Evolutionary conservation across 768 basidiomycete genomes (phyloP), one percentile per base, ranked within the genome.

Genomic region (Leccinum longicurvipes): DNA sequence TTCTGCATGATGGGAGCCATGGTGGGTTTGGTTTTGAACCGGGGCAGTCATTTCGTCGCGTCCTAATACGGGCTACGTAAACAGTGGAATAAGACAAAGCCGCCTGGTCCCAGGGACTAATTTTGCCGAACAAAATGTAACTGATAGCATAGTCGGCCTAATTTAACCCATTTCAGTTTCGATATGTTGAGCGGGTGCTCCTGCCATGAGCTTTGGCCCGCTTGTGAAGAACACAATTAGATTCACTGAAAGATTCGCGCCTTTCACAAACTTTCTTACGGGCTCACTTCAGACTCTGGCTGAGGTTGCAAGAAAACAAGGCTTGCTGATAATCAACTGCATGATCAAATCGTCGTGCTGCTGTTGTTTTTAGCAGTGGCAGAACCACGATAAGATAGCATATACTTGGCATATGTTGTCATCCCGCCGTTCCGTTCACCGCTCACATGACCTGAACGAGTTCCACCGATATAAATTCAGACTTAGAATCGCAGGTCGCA

Each of bases 311-410:
- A 28, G 46, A 12, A 24, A 28, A 21, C 4, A 29, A 19, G 11
- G 6, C 11, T 19, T 31, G 41, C 41, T 2, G 19, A 42, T 10
- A n/a, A 21, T 21, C 10, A n/a, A 3, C 0, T 8, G 36, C n/a
- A 39, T n/a, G n/a, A n/a, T n/a, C 36, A n/a, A 39, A 39, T 36
- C 8, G 17, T n/a, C 1, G 34, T 36, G 36, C n/a, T n/a, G 17
- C 17, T 36, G 34, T 8, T 47, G 17, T 47, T 27, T 29, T 27
- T 39, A 39, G 36, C 3, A 29, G 3, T 29, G 42, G 25, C 25
- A 24, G 39, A 55, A 53, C 41, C 9, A 8, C 36, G 42, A 59
- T 34, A 39, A 39, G 45, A 55, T 59, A 60, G 60, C 32, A 34
- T 34, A 34, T 17, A 31, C 31, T 50, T 29, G n/a, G n/a, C n/a